A percentile compares a stretch with the other conserved stretches of the same genome.
Evolutionary conservation across 225 moss, liverwort and hornwort species (phyloP).

Genomic region (Straminergon stramineum): DNA sequence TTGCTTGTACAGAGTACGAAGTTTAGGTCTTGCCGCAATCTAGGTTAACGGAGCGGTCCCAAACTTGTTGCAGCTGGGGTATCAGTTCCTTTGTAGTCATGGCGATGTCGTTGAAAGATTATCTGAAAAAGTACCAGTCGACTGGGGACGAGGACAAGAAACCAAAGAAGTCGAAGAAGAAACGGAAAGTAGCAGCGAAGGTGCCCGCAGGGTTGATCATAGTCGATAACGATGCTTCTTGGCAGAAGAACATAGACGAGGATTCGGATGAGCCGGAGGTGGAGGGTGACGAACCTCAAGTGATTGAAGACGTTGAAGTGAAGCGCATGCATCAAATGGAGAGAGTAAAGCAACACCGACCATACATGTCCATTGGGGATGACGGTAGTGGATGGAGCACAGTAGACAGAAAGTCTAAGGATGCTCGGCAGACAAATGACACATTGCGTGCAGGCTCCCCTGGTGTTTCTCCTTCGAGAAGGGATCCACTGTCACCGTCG

Average conservation of each 20-base stretch:
- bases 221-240: slow-evolving; percentile 64
- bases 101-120: slow-evolving; percentile 67
- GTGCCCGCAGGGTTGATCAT: slow-evolving; percentile 48
- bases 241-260: slow-evolving; percentile 57
- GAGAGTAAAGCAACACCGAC: slow-evolving; percentile 58
- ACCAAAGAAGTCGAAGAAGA: slow-evolving; percentile 45
- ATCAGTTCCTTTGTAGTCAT: slow-evolving; percentile 7
- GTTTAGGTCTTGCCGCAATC: neutral
- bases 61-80: neutral
- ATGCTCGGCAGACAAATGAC: neutral
- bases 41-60: neutral
- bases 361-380: slow-evolving; percentile 82
- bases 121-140: slow-evolving; percentile 59
- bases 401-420: slow-evolving; percentile 28
- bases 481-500: neutral
- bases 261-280: slow-evolving; percentile 54
- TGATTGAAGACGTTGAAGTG: slow-evolving; percentile 91
- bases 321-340: slow-evolving; percentile 94
- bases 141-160: slow-evolving; percentile 22
- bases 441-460: slow-evolving; percentile 3
- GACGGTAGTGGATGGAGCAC: slow-evolving; percentile 94
- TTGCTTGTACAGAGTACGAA: neutral
- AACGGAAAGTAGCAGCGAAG: slow-evolving; percentile 22
- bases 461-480: slow-evolving; percentile 13
- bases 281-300: slow-evolving; percentile 66